These are phyloP conservation scores for Azolla pinnata DNA, from an alignment of 75 land plant genomes.

Conservation along the genomic window DNA sequence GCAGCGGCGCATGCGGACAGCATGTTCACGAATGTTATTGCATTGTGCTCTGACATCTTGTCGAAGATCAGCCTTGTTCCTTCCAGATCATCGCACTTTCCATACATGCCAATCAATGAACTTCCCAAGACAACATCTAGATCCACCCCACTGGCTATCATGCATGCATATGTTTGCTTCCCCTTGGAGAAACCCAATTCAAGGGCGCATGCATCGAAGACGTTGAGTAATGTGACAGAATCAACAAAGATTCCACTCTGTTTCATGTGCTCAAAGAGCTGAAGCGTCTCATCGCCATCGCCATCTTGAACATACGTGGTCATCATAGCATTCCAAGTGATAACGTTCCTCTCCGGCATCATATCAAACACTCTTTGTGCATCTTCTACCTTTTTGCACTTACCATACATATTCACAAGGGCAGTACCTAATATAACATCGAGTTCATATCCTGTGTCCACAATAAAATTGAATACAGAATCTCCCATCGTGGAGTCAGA, in stretches of 20 bases:
- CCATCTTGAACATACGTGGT: constrained; percentile 13
- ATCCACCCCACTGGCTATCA: constrained; percentile 2
- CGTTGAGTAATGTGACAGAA: constrained; percentile 10
- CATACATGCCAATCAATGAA: constrained; percentile 36
- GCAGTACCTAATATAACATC: constrained; percentile 21
- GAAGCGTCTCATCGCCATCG: constrained; percentile 2
- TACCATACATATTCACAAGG: constrained; percentile 17
- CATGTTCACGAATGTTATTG: constrained; percentile 8
- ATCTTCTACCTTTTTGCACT: constrained; percentile 11
- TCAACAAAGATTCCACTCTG: constrained; percentile 7
- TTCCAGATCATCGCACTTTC: constrained; percentile 24
- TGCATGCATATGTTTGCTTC: constrained; percentile 11
- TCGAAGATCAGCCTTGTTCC: constrained; percentile 18
- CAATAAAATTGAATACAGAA: constrained; percentile 9
- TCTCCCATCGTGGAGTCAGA: constrained; percentile 8
- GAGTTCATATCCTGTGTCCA: constrained; percentile 11
- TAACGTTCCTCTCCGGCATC: constrained; percentile 11
- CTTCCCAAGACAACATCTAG: constrained; percentile 31
- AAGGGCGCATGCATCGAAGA: constrained; percentile 11
- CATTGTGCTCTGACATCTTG: constrained; percentile 4
- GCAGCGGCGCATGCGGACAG: constrained; percentile 7
- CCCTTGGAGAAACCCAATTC: constrained; percentile 20
- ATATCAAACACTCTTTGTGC: constrained; percentile 9
- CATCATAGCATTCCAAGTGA: constrained; percentile 21
- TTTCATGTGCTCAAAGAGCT: constrained; percentile 10